phyloP scores from a whole-genome alignment of 805 yeast genomes.

The Martiniozyma abietophila region DNA sequence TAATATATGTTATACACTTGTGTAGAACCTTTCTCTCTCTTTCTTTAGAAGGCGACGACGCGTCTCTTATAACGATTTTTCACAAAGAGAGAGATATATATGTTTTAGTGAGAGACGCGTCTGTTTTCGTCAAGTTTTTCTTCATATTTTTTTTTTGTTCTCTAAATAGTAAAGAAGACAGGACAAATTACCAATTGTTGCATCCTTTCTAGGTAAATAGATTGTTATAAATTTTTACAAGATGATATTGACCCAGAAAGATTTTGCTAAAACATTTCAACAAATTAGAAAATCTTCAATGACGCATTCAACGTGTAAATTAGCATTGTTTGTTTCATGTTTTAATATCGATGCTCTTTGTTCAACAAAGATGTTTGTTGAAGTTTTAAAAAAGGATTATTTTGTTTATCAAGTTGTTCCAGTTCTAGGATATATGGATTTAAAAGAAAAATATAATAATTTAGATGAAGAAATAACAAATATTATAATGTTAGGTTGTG shows the following conservation, averaged over 20 bases:
- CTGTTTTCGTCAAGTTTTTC: neutral
- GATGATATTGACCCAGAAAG: slow-evolving; percentile 71
- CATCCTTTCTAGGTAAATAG: too few species aligned
- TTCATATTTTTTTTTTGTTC: too few species aligned
- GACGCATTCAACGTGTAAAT: slow-evolving; percentile 86
- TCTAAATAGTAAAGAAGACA: too few species aligned
- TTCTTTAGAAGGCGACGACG: too few species aligned
- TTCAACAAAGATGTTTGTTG: slow-evolving; percentile 68
- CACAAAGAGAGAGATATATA: too few species aligned
- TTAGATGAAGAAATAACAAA: slow-evolving; percentile 70
- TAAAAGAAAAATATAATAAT: slow-evolving; percentile 49
- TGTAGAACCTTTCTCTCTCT: too few species aligned
- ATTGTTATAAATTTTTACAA: too few species aligned
- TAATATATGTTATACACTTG: too few species aligned
- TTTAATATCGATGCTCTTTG: slow-evolving; percentile 87
- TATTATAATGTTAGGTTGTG: slow-evolving; percentile 82
- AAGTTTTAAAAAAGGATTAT: slow-evolving; percentile 66
- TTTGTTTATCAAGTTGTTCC: slow-evolving; percentile 87
- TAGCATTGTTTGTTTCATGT: slow-evolving; percentile 84
- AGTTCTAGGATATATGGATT: slow-evolving; percentile 81
- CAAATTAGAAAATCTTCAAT: slow-evolving; percentile 62
- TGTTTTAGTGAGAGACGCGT: slow-evolving; percentile 1
- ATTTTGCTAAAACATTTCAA: slow-evolving; percentile 59
- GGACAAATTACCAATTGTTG: too few species aligned
- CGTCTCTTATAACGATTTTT: too few species aligned